Base-by-base conservation (phyloP, 2,329 filamentous ascomycete species). In the Incumbomyces delicatus region DNA sequence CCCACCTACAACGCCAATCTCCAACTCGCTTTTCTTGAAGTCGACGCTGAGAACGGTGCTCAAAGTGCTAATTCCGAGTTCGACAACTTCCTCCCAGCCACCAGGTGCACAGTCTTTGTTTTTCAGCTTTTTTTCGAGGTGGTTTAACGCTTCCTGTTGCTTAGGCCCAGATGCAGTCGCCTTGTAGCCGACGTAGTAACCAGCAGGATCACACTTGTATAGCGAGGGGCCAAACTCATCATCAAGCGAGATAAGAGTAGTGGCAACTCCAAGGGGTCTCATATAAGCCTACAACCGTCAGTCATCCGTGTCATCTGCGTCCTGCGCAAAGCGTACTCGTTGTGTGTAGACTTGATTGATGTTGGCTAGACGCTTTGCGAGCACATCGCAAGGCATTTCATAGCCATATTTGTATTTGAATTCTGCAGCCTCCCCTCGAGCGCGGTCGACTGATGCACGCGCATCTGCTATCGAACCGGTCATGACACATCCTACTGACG, bases 281-380 rank as follows among this genome's bases (percentile, higher is more conserved):
- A 98, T 98, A 74, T 95, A 95, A 60, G 92, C 92, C 83, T 86
- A 60, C 49, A 53, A 35, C 41, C 22, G 22, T 27, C 22, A 27
- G 22, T 27, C 22, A 27, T 8, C 4, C 22, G 8, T 27, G 22
- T 27, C 22, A 8, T 27, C 22, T 32, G 31, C 14, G 29, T 29
- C 16, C 22, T 16, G 31, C 46, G 22, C 46, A 41, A 31, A 33
- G 64, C 77, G 66, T 71, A 96, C 92, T 68, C 88, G 77, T 73
- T 98, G 92, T 58, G 92, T 98, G 71, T 96, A 98, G 56, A 98
- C 92, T 71, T 98, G 92, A 70, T 87, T 95, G 74, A 98, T 95
- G 71, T 98, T 98, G 65, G 92, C 92, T 69, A 98, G 74, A 64
- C 92, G 80, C 79, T 98, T 98, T 55, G 92, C 87, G 61, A 98